Percentiles rank a stretch among this genome's conserved stretches.
Evolutionary conservation across 306 rosid species (phyloP).

Genomic region (Vigna reflexopilosa): DNA sequence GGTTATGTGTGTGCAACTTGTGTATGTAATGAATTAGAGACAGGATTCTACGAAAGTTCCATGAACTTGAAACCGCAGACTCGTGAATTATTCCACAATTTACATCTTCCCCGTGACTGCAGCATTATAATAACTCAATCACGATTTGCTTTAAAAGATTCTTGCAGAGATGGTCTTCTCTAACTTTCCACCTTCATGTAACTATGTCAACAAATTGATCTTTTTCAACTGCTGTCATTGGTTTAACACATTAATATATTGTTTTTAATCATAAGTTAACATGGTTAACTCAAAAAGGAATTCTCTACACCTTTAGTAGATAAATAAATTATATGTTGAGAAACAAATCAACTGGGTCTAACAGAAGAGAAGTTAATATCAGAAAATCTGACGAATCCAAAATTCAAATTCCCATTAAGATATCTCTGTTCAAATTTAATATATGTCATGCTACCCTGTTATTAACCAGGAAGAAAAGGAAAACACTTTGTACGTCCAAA

Average conservation of each 20-base stretch:
- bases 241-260: neutral
- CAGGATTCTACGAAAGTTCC: conserved; percentile 34
- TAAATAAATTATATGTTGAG: too few species aligned
- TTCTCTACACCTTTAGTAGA: too few species aligned
- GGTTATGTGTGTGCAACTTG: conserved; percentile 23
- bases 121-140: neutral
- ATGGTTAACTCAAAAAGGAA: neutral
- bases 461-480: too few species aligned
- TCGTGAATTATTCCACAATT: neutral
- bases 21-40: neutral
- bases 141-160: neutral
- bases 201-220: neutral
- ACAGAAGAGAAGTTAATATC: too few species aligned
- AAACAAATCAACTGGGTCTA: too few species aligned
- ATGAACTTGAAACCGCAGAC: neutral
- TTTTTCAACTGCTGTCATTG: neutral
- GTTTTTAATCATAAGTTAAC: neutral
- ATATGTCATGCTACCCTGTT: too few species aligned
- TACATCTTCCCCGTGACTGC: neutral
- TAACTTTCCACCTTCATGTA: neutral
- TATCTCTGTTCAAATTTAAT: too few species aligned
- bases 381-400: neutral
- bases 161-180: neutral
- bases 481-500: too few species aligned
- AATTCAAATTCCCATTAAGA: too few species aligned